phyloP scores from a whole-genome alignment of 306 rosid genomes.

The Citrullus colocynthis region DNA sequence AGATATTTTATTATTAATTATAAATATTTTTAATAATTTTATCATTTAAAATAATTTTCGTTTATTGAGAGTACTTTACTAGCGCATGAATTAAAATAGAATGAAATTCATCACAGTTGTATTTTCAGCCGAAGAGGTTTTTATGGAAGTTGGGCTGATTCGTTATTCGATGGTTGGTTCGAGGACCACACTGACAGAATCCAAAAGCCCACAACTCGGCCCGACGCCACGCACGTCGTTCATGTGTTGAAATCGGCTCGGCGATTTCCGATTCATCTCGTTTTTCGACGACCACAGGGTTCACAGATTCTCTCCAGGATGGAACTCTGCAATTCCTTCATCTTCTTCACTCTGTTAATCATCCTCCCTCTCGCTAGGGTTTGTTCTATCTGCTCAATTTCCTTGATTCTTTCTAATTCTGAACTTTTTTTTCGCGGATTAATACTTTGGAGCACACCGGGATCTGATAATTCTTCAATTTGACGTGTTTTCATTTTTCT shows the following conservation, averaged over 20 bases:
- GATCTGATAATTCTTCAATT: conserved; percentile 24
- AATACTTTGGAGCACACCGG: not conserved
- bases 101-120: too few species aligned
- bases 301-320: conserved; percentile 9
- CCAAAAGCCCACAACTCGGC: conserved; percentile 4
- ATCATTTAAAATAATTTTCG: too few species aligned
- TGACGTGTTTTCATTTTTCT: not conserved
- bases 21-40: too few species aligned
- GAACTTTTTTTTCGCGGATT: not conserved
- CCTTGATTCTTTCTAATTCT: not conserved
- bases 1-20: too few species aligned
- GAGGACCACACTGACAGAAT: not conserved
- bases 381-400: conserved; percentile 1
- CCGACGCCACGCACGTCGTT: not conserved
- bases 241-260: not conserved
- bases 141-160: not conserved
- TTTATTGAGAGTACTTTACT: too few species aligned
- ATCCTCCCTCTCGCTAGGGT: conserved; percentile 29
- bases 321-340: conserved; percentile 10
- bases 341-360: conserved; percentile 16
- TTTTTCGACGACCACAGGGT: conserved; percentile 3
- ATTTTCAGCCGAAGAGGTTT: too few species aligned
- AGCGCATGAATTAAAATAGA: too few species aligned
- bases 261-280: not conserved
- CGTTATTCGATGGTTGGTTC: not conserved